Conservation (phyloP, 2,329 filamentous ascomycete species). For the Monascus ruber region DNA sequence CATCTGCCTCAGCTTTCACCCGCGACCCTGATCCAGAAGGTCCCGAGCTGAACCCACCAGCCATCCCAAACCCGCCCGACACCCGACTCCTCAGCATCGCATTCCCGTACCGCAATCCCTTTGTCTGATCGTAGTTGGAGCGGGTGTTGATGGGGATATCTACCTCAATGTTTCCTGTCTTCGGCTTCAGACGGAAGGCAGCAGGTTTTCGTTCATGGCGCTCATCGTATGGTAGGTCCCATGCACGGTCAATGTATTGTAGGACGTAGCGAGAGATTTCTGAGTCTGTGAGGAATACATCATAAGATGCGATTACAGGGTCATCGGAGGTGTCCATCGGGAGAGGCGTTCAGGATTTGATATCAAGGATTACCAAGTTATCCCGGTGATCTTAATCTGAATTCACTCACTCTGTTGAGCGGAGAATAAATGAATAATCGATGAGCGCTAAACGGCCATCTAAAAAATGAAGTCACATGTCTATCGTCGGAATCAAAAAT, state of each 20-base stretch:
- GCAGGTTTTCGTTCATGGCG: constrained; percentile 47
- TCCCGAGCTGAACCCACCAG: constrained; percentile 61
- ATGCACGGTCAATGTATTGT: constrained; percentile 65
- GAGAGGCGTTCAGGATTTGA: too few relatives aligned
- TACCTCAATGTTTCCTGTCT: constrained; percentile 75
- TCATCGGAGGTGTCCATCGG: constrained; percentile 29
- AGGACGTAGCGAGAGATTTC: constrained; percentile 66
- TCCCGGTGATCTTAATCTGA: too few relatives aligned
- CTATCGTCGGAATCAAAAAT: too few relatives aligned
- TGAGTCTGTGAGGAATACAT: constrained; percentile 72
- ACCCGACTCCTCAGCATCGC: constrained; percentile 49
- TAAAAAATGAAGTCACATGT: too few relatives aligned
- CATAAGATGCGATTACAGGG: constrained; percentile 63
- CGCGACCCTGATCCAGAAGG: constrained; percentile 16
- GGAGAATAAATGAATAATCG: too few relatives aligned
- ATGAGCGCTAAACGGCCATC: too few relatives aligned
- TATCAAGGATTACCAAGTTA: too few relatives aligned
- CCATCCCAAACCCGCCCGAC: constrained; percentile 55
- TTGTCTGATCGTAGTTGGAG: constrained; percentile 67
- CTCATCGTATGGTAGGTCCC: constrained; percentile 52
- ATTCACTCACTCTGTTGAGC: too few relatives aligned
- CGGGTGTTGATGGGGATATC: constrained; percentile 73
- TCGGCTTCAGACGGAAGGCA: constrained; percentile 70
- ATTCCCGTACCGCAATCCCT: constrained; percentile 73
- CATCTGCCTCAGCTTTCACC: constrained; percentile 14